Evolutionary conservation across 2,329 filamentous ascomycete genomes (phyloP).

Genomic region (Chaetomiaceae sp.): DNA sequence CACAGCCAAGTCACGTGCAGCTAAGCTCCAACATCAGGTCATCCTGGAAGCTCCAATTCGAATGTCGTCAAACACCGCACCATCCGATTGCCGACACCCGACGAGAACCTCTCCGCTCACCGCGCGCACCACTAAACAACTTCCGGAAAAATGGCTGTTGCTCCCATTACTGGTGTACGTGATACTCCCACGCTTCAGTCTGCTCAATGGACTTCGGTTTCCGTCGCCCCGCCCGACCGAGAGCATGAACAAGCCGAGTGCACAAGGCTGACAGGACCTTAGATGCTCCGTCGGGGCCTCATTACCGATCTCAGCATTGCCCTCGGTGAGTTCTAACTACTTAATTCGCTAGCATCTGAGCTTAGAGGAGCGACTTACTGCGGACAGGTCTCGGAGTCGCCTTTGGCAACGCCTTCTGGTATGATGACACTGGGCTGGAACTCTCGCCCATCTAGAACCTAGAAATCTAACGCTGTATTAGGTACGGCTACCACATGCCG

Average conservation of each 20-base stretch:
- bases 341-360: background rate
- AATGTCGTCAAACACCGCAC: slow-evolving; percentile 25
- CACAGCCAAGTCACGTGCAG: slow-evolving; percentile 21
- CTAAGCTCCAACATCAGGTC: slow-evolving; percentile 21
- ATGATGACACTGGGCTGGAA: slow-evolving; percentile 31
- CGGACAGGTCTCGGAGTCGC: slow-evolving; percentile 48
- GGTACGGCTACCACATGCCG: slow-evolving; percentile 61
- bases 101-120: slow-evolving; percentile 21
- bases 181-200: slow-evolving; percentile 8
- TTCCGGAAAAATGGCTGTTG: slow-evolving; percentile 44
- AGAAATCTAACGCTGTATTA: slow-evolving; percentile 28
- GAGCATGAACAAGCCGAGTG: background rate
- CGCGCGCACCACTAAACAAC: slow-evolving; percentile 11
- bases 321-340: slow-evolving; percentile 44
- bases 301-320: slow-evolving; percentile 53
- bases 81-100: slow-evolving; percentile 3
- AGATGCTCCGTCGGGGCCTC: slow-evolving; percentile 60
- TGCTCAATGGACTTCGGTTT: slow-evolving; percentile 19
- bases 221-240: slow-evolving; percentile 5
- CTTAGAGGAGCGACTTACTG: background rate
- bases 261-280: slow-evolving; percentile 33
- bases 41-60: slow-evolving; percentile 21
- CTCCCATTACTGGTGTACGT: slow-evolving; percentile 59
- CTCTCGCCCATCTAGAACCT: background rate
- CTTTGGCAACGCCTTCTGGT: slow-evolving; percentile 57